Percentiles rank a stretch among this genome's conserved stretches.
phyloP scores from a whole-genome alignment of 257 asterid species.

The Linderniella brevidens region DNA sequence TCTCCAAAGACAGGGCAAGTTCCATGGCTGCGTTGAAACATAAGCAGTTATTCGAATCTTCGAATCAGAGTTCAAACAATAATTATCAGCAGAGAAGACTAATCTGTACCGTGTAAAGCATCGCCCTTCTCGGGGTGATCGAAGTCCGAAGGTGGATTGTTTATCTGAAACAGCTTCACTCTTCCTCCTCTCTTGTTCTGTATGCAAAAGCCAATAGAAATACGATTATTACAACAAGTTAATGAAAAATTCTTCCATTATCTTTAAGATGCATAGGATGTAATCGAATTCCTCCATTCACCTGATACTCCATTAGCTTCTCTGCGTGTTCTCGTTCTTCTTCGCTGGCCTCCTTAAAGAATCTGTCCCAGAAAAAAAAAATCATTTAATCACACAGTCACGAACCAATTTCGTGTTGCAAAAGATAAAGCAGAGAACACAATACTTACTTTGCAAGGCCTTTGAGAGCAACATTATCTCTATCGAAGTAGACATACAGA shows the following conservation, averaged over 20 bases:
- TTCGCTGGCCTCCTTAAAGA: conserved; percentile 62
- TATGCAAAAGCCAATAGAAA: background rate
- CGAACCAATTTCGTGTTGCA: background rate
- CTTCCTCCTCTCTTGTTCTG: conserved; percentile 75
- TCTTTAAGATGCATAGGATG: background rate
- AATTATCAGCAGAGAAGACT: background rate
- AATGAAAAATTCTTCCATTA: background rate
- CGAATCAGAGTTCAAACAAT: background rate
- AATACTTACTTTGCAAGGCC: conserved; percentile 76
- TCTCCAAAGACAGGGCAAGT: conserved; percentile 10
- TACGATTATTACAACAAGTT: background rate
- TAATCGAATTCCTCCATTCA: background rate
- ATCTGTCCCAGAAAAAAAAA: conserved; percentile 26
- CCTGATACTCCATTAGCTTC: conserved; percentile 84
- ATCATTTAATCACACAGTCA: background rate
- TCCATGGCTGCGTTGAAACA: conserved; percentile 9
- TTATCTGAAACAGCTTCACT: conserved; percentile 39
- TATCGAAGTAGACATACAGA: conserved; percentile 52
- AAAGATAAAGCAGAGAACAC: background rate
- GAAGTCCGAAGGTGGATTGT: conserved; percentile 44
- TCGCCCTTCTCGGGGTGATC: conserved; percentile 77
- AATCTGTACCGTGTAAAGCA: conserved; percentile 43
- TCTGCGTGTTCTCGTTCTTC: conserved; percentile 90
- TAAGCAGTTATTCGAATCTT: background rate
- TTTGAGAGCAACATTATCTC: conserved; percentile 72